Evolutionary conservation across 805 yeast genomes (phyloP).

Genomic region (Ogataea salicorniae): DNA sequence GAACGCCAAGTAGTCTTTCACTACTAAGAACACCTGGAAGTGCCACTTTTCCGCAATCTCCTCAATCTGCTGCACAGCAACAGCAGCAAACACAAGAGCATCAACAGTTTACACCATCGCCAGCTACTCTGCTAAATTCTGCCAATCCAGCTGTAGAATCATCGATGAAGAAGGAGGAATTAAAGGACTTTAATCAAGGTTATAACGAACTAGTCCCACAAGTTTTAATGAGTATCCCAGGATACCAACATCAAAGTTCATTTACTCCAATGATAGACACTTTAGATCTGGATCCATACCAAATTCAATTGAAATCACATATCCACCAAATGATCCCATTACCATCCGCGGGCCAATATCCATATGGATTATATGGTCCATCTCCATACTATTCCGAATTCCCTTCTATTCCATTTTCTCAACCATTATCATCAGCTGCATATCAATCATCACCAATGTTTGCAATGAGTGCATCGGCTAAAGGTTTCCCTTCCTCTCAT

Average conservation of each 20-base stretch:
- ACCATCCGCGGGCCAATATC: constrained; percentile 16
- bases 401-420: constrained; percentile 10
- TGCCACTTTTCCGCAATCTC: constrained; percentile 13
- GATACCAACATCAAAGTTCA: constrained; percentile 7
- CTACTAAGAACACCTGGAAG: constrained; percentile 15
- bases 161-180: not conserved
- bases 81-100: not conserved
- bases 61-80: constrained; percentile 6
- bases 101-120: constrained; percentile 12
- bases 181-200: not conserved
- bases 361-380: constrained; percentile 17
- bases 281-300: constrained; percentile 12
- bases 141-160: constrained; percentile 5
- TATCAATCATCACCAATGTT: constrained; percentile 11
- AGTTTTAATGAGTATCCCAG: constrained; percentile 11
- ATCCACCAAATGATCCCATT: constrained; percentile 12
- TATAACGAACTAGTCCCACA: constrained; percentile 6
- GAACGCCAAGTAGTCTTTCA: constrained; percentile 10
- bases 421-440: constrained; percentile 11
- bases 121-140: constrained; percentile 10
- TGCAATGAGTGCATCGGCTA: constrained; percentile 6
- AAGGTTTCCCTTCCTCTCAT: constrained; percentile 14
- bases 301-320: not conserved
- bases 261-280: constrained; percentile 15
- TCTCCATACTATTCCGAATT: constrained; percentile 18